These are phyloP conservation scores for Annulohypoxylon truncatum DNA, from an alignment of 2,329 filamentous ascomycete genomes.

Conservation along the genomic window DNA sequence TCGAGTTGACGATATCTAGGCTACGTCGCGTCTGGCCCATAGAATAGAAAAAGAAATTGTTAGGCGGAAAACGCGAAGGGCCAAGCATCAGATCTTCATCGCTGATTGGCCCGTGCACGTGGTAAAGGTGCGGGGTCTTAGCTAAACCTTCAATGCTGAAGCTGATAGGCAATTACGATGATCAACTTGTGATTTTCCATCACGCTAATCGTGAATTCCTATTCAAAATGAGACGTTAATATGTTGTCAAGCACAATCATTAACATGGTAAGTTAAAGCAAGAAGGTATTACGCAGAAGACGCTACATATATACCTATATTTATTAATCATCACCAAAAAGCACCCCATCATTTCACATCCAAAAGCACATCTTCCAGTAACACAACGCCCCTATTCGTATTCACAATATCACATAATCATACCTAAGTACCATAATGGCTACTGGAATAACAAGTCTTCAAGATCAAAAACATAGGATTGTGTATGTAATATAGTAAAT, in stretches of 20 bases:
- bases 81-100: neutral
- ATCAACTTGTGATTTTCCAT: neutral
- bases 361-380: too few relatives aligned
- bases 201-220: neutral
- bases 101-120: neutral
- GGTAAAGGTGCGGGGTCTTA: neutral
- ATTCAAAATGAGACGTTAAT: neutral
- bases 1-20: slow-evolving; percentile 17
- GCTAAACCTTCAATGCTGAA: neutral
- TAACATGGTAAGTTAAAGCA: neutral
- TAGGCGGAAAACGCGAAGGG: slow-evolving; percentile 5
- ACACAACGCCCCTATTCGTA: too few relatives aligned
- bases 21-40: slow-evolving; percentile 14
- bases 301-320: neutral
- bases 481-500: too few relatives aligned
- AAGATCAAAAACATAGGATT: too few relatives aligned
- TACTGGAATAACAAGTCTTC: too few relatives aligned
- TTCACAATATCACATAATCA: too few relatives aligned
- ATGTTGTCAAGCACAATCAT: neutral
- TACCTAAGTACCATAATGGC: too few relatives aligned
- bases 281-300: neutral
- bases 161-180: neutral
- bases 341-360: too few relatives aligned
- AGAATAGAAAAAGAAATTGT: slow-evolving; percentile 3
- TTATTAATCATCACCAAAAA: too few relatives aligned